Percentiles rank a stretch among this genome's conserved stretches.
These are phyloP conservation scores for Boletus subcaerulescens DNA, from an alignment of 768 basidiomycete genomes.

Conservation along the genomic window DNA sequence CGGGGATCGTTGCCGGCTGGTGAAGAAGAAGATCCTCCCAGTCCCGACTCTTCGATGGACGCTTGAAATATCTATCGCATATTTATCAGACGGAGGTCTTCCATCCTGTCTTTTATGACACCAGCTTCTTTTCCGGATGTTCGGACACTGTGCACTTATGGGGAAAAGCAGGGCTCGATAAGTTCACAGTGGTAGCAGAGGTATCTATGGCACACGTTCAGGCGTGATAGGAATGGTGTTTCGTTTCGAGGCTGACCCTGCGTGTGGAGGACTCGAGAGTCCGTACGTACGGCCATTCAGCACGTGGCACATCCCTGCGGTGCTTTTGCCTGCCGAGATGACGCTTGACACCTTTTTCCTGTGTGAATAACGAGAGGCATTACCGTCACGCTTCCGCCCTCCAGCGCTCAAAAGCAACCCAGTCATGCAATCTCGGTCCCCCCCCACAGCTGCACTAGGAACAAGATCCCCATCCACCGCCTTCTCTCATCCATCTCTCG, in stretches of 20 bases:
- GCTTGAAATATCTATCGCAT: constrained; percentile 9
- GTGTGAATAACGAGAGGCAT: constrained; percentile 24
- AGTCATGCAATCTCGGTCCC: background rate
- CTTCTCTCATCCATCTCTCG: constrained; percentile 13
- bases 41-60: constrained; percentile 15
- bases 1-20: constrained; percentile 11
- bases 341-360: constrained; percentile 26
- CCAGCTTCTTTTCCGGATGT: constrained; percentile 9
- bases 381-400: constrained; percentile 21
- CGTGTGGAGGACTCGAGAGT: background rate
- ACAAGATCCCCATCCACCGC: constrained; percentile 4
- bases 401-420: constrained; percentile 24
- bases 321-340: constrained; percentile 11
- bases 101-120: constrained; percentile 8
- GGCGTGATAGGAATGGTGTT: too few species aligned
- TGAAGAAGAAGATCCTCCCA: constrained; percentile 19
- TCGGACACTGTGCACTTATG: background rate
- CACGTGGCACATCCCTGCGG: constrained; percentile 26
- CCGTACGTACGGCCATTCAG: background rate
- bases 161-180: background rate
- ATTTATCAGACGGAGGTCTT: constrained; percentile 21
- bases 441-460: too few species aligned
- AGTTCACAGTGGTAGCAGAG: too few species aligned
- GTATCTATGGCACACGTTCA: too few species aligned
- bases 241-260: constrained; percentile 5